Percentiles rank a stretch among this genome's conserved stretches.
phyloP scores from a whole-genome alignment of 2,329 filamentous ascomycete genomes.

The Ceratocystis variospora region DNA sequence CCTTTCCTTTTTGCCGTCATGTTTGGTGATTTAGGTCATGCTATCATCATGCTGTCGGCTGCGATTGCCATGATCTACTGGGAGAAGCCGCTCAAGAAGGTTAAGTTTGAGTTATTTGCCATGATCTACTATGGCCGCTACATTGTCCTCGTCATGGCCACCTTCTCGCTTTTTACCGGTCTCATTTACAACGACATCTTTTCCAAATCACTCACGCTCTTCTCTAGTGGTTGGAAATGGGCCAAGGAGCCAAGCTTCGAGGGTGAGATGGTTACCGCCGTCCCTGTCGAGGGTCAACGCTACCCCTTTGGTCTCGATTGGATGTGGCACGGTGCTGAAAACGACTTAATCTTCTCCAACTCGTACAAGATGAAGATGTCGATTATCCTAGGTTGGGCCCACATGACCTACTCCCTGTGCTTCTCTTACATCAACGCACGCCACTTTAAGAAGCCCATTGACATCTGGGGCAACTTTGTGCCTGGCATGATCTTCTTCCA shows the following conservation, averaged over 20 bases:
- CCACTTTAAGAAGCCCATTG: constrained; percentile 87
- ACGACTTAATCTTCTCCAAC: constrained; percentile 90
- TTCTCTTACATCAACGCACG: constrained; percentile 85
- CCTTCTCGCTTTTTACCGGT: constrained; percentile 94
- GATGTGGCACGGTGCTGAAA: constrained; percentile 93
- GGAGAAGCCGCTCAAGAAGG: constrained; percentile 86
- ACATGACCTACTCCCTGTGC: constrained; percentile 97
- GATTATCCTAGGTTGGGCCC: constrained; percentile 90
- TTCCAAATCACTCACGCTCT: constrained; percentile 81
- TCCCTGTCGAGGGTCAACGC: constrained; percentile 60
- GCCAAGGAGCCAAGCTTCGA: constrained; percentile 44
- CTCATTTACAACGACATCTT: constrained; percentile 97
- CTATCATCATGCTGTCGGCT: constrained; percentile 71
- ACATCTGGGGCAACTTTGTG: constrained; percentile 94
- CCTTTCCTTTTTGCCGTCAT: constrained; percentile 99
- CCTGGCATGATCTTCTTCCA: constrained; percentile 99
- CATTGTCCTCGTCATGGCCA: constrained; percentile 95
- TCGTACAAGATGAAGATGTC: constrained; percentile 99
- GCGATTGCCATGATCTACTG: constrained; percentile 91
- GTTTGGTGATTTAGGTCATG: constrained; percentile 97
- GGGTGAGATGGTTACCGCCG: constrained; percentile 50
- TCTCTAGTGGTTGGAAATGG: constrained; percentile 82
- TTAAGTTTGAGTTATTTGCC: constrained; percentile 81
- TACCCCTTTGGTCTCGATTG: constrained; percentile 95
- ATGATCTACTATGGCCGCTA: constrained; percentile 99